A percentile compares a stretch with the other conserved stretches of the same genome.
These are phyloP conservation scores for Venturia oleaginea DNA, from an alignment of 2,329 filamentous ascomycete species.

Conservation along the genomic window DNA sequence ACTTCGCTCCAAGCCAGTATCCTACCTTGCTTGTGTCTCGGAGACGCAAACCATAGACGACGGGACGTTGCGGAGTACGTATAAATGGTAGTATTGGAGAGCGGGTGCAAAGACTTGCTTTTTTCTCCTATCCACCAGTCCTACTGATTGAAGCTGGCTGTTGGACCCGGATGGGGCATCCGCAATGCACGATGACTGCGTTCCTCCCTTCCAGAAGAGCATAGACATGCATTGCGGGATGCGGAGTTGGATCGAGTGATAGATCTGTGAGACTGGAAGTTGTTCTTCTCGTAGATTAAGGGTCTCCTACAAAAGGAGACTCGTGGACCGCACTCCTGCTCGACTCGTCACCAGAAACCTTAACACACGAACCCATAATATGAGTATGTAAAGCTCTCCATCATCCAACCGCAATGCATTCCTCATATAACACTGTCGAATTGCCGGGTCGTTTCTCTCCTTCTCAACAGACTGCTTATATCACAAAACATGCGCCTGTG, in stretches of 20 bases:
- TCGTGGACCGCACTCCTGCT: background rate
- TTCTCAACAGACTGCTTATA: no score
- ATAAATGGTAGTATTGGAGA: background rate
- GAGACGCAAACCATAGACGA: background rate
- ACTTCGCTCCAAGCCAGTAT: background rate
- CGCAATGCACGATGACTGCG: background rate
- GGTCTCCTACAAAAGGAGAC: background rate
- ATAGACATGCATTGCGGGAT: slow-evolving; percentile 1
- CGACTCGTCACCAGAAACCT: background rate
- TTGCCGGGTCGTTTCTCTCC: background rate
- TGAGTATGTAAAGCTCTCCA: background rate
- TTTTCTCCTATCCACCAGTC: background rate
- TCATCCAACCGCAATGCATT: background rate
- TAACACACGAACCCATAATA: background rate
- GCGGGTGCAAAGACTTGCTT: background rate
- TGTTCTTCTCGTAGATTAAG: background rate
- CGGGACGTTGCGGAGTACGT: background rate
- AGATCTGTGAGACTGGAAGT: background rate
- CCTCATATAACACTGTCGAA: background rate
- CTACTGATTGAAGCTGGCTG: background rate
- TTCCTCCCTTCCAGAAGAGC: background rate
- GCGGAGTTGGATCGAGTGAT: background rate
- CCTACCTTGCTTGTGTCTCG: background rate
- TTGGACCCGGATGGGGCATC: background rate
- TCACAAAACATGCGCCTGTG: no score